A percentile compares a stretch with the other conserved stretches of the same genome.
These are phyloP conservation scores for Phalaenopsis hybrid DNA, from an alignment of 116 monocot genomes.

Conservation along the genomic window DNA sequence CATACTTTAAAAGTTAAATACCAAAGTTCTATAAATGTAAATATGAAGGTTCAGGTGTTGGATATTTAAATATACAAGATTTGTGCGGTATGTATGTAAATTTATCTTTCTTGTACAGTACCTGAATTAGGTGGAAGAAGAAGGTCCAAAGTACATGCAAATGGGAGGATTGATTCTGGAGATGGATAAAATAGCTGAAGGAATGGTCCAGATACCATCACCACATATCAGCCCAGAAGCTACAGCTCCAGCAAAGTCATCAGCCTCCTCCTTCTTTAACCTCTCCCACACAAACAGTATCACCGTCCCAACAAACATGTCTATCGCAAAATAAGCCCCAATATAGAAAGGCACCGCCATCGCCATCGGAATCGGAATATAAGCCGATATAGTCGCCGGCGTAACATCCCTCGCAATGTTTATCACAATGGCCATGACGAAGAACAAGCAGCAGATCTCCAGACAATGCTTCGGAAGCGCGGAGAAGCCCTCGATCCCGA, in stretches of 20 bases:
- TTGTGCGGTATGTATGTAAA: too few relatives aligned
- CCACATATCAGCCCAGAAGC: constrained; percentile 90
- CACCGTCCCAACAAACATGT: constrained; percentile 79
- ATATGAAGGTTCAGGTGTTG: too few relatives aligned
- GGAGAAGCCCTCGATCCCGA: constrained; percentile 79
- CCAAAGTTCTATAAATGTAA: too few relatives aligned
- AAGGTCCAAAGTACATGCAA: constrained; percentile 73
- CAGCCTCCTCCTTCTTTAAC: constrained; percentile 57
- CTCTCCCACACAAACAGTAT: constrained; percentile 78
- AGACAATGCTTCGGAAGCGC: constrained; percentile 73
- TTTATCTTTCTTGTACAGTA: too few relatives aligned
- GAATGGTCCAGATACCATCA: constrained; percentile 88
- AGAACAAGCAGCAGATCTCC: constrained; percentile 59
- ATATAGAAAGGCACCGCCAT: constrained; percentile 85
- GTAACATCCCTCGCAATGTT: constrained; percentile 51
- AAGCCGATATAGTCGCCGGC: constrained; percentile 38
- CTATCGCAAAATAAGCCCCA: constrained; percentile 82
- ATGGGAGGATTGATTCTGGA: constrained; percentile 73
- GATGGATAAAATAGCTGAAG: constrained; percentile 65
- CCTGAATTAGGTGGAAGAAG: constrained; percentile 27
- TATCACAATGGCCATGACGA: constrained; percentile 38
- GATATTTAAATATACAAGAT: too few relatives aligned
- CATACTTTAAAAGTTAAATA: too few relatives aligned
- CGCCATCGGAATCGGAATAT: constrained; percentile 79
- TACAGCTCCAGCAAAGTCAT: constrained; percentile 63